These are phyloP conservation scores for Bolboschoenoplectus hybrid DNA, from an alignment of 202 grass and related monocot species.

Conservation along the genomic window DNA sequence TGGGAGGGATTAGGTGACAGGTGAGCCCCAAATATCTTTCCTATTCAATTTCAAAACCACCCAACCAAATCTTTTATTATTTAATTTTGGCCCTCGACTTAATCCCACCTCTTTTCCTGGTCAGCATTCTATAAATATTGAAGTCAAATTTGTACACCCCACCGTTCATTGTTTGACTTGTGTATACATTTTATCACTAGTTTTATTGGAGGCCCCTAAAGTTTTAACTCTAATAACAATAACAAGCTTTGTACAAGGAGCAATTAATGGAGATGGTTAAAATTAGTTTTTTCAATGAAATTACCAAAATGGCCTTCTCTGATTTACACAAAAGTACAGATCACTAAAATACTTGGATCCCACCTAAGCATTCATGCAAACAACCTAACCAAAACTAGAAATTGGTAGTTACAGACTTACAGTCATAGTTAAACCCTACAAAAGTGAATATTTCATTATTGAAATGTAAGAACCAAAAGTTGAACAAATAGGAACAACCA, in stretches of 20 bases:
- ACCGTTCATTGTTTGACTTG: not conserved
- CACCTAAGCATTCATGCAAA: not conserved
- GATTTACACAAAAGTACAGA: not conserved
- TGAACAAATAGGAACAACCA: not conserved
- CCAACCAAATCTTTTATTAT: slow-evolving; percentile 45
- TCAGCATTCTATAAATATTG: slow-evolving; percentile 17
- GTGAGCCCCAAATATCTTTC: not conserved
- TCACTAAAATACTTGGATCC: not conserved
- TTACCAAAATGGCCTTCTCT: not conserved
- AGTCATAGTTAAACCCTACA: not conserved
- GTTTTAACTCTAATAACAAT: not conserved
- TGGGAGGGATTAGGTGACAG: slow-evolving; percentile 65
- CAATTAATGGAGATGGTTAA: not conserved
- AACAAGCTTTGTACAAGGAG: not conserved
- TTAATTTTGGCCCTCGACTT: slow-evolving; percentile 15
- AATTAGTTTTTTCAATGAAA: not conserved
- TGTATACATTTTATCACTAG: slow-evolving; percentile 12
- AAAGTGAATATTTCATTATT: slow-evolving; percentile 6
- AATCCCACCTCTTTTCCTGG: slow-evolving; percentile 32
- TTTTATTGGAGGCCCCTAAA: not conserved
- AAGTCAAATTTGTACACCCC: slow-evolving; percentile 32
- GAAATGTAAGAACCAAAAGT: not conserved
- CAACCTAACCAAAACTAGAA: slow-evolving; percentile 11
- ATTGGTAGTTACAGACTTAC: not conserved
- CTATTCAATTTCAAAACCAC: slow-evolving; percentile 49